Evolutionary conservation across 2,329 filamentous ascomycete genomes (phyloP).

Genomic region (Thelonectria olida): DNA sequence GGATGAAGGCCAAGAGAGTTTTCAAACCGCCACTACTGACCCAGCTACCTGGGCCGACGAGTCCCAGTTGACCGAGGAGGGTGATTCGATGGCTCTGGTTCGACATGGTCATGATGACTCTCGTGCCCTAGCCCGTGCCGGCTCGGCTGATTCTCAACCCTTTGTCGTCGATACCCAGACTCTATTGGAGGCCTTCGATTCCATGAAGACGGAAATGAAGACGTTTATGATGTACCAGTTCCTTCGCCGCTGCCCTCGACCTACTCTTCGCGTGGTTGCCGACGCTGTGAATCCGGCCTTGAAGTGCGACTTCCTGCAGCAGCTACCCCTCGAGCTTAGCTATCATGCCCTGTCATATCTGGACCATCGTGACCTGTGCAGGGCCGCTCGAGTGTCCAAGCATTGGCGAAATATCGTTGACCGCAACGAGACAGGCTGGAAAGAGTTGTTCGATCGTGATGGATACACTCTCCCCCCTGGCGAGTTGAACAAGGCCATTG

Average conservation of each 20-base stretch:
- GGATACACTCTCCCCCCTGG: constrained; percentile 81
- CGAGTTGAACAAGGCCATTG: constrained; percentile 86
- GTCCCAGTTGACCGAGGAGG: constrained; percentile 50
- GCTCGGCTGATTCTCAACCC: constrained; percentile 30
- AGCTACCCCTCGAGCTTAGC: constrained; percentile 86
- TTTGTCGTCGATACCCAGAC: constrained; percentile 81
- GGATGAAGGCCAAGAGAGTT: constrained; percentile 48
- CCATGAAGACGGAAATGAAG: constrained; percentile 91
- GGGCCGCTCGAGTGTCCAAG: constrained; percentile 91
- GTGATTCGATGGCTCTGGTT: constrained; percentile 41
- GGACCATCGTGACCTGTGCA: constrained; percentile 85
- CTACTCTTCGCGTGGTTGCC: constrained; percentile 88
- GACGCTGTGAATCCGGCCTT: constrained; percentile 92
- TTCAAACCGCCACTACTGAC: constrained; percentile 44
- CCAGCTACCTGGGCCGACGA: constrained; percentile 50
- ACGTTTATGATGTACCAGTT: constrained; percentile 97
- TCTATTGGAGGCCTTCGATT: constrained; percentile 90
- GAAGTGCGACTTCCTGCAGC: constrained; percentile 90
- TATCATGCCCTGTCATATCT: constrained; percentile 89
- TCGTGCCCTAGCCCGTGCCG: constrained; percentile 39
- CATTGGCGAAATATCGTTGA: constrained; percentile 93
- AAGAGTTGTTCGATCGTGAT: constrained; percentile 86
- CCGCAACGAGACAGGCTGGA: constrained; percentile 95
- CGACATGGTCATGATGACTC: constrained; percentile 34
- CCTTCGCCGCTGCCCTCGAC: constrained; percentile 84